Conservation (phyloP, 2,329 filamentous ascomycete species). For the Colletotrichum melonis region DNA sequence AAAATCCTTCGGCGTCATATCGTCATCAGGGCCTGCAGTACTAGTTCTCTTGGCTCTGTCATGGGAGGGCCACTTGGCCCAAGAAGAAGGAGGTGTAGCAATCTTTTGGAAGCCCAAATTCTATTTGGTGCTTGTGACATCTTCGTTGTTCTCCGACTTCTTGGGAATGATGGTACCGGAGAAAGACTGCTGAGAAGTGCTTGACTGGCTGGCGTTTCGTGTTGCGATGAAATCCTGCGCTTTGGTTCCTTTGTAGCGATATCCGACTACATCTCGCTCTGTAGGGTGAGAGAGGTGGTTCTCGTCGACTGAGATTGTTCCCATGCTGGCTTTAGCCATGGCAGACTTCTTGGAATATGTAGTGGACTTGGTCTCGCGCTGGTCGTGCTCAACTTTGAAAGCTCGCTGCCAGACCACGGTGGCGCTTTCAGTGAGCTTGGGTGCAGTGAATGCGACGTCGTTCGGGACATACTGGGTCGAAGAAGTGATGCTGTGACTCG, state of each 20-base stretch:
- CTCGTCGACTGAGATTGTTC: neutral
- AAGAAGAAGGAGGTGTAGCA: constrained; percentile 43
- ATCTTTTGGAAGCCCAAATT: constrained; percentile 21
- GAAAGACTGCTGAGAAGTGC: constrained; percentile 25
- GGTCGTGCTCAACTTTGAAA: constrained; percentile 39
- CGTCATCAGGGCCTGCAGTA: constrained; percentile 39
- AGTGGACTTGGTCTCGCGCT: constrained; percentile 6
- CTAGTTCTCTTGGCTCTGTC: constrained; percentile 43
- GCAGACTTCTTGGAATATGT: neutral
- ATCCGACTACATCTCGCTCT: neutral
- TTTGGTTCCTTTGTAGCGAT: neutral
- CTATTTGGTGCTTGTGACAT: constrained; percentile 5
- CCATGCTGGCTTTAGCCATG: constrained; percentile 28
- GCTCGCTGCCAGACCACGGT: constrained; percentile 43
- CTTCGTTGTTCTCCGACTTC: neutral
- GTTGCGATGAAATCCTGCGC: neutral
- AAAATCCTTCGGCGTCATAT: constrained; percentile 44
- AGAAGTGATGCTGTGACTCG: constrained; percentile 37
- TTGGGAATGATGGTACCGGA: neutral
- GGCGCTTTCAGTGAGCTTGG: constrained; percentile 39
- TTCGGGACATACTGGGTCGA: constrained; percentile 8
- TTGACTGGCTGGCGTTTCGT: neutral
- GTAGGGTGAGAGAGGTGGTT: constrained; percentile 25
- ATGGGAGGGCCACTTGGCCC: constrained; percentile 49
- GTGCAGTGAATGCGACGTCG: constrained; percentile 13